Evolutionary conservation across 495 filamentous ascomycete species (phyloP).

Genomic region (Tuber calosporum): DNA sequence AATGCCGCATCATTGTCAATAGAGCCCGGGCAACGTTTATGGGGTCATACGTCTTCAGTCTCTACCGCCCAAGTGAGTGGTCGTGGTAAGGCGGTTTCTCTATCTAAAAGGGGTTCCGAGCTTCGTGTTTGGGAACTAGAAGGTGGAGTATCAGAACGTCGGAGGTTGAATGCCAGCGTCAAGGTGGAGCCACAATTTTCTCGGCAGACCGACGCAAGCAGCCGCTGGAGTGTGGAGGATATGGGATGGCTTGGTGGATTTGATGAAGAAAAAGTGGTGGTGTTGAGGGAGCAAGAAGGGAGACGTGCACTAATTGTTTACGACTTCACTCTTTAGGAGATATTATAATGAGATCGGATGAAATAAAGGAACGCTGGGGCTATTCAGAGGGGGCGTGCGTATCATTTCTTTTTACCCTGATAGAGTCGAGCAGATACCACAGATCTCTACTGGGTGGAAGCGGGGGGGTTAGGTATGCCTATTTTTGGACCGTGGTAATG

Average conservation of each 20-base stretch:
- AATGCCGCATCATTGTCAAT: conserved; percentile 60
- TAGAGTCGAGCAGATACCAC: conserved; percentile 4
- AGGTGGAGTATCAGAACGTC: conserved; percentile 50
- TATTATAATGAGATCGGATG: conserved; percentile 12
- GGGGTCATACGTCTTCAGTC: conserved; percentile 91
- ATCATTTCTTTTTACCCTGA: conserved; percentile 26
- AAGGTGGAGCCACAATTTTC: conserved; percentile 20
- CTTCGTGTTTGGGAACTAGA: conserved; percentile 93
- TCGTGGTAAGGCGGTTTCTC: conserved; percentile 82
- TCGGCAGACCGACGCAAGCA: conserved; percentile 19
- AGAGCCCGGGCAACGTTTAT: conserved; percentile 67
- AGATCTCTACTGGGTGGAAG: conserved; percentile 3
- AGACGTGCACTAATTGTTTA: conserved; percentile 75
- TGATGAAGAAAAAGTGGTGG: conserved; percentile 86
- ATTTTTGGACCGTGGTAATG: conserved; percentile 28
- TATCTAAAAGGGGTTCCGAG: conserved; percentile 74
- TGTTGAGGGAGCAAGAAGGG: conserved; percentile 67
- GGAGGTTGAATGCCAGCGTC: conserved; percentile 27
- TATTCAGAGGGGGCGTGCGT: conserved; percentile 13
- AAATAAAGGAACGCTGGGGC: conserved; percentile 18
- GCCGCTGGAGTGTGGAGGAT: conserved; percentile 43
- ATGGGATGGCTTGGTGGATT: conserved; percentile 69
- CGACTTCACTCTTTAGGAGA: conserved; percentile 59
- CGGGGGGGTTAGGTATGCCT: conserved; percentile 16
- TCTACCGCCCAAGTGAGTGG: conserved; percentile 77